phyloP scores from a whole-genome alignment of 257 asterid genomes.

The Nyctanthes arbortristis region DNA sequence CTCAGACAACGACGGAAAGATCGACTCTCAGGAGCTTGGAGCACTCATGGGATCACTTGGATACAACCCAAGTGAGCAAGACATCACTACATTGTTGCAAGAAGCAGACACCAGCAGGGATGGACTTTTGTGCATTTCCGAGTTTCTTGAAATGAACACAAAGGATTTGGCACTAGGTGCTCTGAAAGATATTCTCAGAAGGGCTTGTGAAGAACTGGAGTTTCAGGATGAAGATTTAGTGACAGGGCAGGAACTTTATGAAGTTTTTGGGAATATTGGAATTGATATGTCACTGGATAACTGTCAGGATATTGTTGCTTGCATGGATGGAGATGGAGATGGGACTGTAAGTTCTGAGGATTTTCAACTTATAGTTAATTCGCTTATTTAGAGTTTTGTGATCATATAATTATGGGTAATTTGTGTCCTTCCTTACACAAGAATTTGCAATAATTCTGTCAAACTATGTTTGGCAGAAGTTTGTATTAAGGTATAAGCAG shows the following conservation, averaged over 20 bases:
- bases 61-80: slow-evolving; percentile 40
- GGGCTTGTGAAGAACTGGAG: slow-evolving; percentile 30
- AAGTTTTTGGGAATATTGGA: slow-evolving; percentile 30
- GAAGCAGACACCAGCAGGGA: slow-evolving; percentile 35
- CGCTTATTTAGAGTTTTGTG: slow-evolving; percentile 20
- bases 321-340: slow-evolving; percentile 52
- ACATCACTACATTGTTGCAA: slow-evolving; percentile 35
- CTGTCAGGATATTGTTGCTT: slow-evolving; percentile 40
- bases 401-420: not conserved
- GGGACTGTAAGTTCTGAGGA: slow-evolving; percentile 43
- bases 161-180: slow-evolving; percentile 33
- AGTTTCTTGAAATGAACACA: slow-evolving; percentile 44
- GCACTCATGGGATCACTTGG: slow-evolving; percentile 58
- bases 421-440: not conserved
- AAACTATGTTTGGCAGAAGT: not conserved
- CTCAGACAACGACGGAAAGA: slow-evolving; percentile 41
- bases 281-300: slow-evolving; percentile 30
- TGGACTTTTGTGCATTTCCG: slow-evolving; percentile 37
- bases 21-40: slow-evolving; percentile 36
- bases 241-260: slow-evolving; percentile 36
- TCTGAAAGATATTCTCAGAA: slow-evolving; percentile 22
- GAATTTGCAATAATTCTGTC: not conserved
- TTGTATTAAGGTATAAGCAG: not conserved
- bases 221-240: slow-evolving; percentile 29
- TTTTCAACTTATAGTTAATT: slow-evolving; percentile 29